A percentile compares a stretch with the other conserved stretches of the same genome.
Conservation (phyloP, 106 monocot genomes). For the Dioscorea dumetorum region DNA sequence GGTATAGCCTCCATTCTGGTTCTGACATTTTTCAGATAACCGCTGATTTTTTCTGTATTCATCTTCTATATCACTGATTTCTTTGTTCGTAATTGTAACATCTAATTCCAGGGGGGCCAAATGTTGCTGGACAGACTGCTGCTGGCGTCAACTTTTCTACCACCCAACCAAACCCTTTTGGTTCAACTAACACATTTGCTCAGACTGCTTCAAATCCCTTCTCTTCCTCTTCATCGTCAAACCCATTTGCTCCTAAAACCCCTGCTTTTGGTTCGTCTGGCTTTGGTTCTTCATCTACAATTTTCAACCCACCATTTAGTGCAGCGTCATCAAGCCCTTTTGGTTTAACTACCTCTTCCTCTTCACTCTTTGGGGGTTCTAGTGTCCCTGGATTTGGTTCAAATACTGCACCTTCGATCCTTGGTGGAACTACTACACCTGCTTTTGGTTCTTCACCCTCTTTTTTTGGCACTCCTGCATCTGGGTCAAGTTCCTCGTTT, state of each 20-base stretch:
- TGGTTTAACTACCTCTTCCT: slow-evolving; percentile 46
- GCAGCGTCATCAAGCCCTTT: slow-evolving; percentile 67
- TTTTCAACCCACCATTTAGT: slow-evolving; percentile 54
- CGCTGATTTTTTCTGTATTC: neutral
- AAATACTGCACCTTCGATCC: slow-evolving; percentile 43
- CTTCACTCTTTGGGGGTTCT: slow-evolving; percentile 49
- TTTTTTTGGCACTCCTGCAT: slow-evolving; percentile 43
- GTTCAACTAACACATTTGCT: slow-evolving; percentile 58
- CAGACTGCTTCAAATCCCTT: slow-evolving; percentile 65
- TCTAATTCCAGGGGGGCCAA: slow-evolving; percentile 59
- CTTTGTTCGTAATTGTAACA: neutral
- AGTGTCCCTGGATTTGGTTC: slow-evolving; percentile 39
- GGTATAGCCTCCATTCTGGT: no score
- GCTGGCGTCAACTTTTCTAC: slow-evolving; percentile 34
- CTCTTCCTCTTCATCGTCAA: slow-evolving; percentile 34
- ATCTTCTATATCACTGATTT: neutral
- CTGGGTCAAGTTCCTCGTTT: slow-evolving; percentile 59
- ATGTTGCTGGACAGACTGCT: slow-evolving; percentile 41
- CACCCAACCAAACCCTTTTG: slow-evolving; percentile 60
- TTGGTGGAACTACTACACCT: slow-evolving; percentile 42
- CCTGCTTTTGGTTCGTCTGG: slow-evolving; percentile 62
- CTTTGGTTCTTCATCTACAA: slow-evolving; percentile 55
- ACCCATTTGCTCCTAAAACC: slow-evolving; percentile 62
- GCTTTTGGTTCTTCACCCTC: slow-evolving; percentile 54
- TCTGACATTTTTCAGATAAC: no score